Percentiles rank a stretch among this genome's conserved stretches.
These are phyloP conservation scores for Fusarium kyushuense DNA, from an alignment of 2,329 filamentous ascomycete species.

Conservation along the genomic window DNA sequence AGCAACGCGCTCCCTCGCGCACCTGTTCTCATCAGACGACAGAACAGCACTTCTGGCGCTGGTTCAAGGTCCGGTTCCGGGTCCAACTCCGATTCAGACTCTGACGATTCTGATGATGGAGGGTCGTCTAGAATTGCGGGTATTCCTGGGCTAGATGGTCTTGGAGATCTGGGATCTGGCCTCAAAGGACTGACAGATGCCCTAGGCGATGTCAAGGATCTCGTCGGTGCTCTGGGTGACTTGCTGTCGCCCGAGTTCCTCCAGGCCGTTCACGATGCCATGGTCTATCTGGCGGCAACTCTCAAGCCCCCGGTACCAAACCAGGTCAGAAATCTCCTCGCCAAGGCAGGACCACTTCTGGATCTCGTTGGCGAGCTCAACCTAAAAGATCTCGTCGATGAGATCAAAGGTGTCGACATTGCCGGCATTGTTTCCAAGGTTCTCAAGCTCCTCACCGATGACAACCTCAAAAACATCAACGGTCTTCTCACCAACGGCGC, in stretches of 20 bases:
- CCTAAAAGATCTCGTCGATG: slow-evolving; percentile 51
- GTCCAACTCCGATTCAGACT: slow-evolving; percentile 4
- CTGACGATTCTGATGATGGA: slow-evolving; percentile 9
- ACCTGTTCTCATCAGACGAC: slow-evolving; percentile 27
- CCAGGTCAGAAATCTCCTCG: slow-evolving; percentile 47
- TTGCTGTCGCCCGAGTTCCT: slow-evolving; percentile 56
- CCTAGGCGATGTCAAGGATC: slow-evolving; percentile 43
- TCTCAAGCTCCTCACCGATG: slow-evolving; percentile 49
- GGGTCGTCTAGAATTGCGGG: background rate
- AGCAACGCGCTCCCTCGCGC: slow-evolving; percentile 37
- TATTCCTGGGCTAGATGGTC: slow-evolving; percentile 38
- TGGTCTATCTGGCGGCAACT: slow-evolving; percentile 55
- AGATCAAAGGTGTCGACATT: slow-evolving; percentile 51
- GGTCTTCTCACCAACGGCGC: slow-evolving; percentile 54
- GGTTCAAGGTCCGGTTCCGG: slow-evolving; percentile 6
- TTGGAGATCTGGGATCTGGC: slow-evolving; percentile 27
- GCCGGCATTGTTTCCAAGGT: slow-evolving; percentile 48
- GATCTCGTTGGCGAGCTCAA: slow-evolving; percentile 50
- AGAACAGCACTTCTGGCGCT: slow-evolving; percentile 25
- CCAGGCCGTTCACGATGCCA: slow-evolving; percentile 55
- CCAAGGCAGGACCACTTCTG: slow-evolving; percentile 48
- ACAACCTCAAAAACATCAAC: slow-evolving; percentile 52
- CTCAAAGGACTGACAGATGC: slow-evolving; percentile 45
- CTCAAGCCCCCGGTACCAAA: slow-evolving; percentile 55
- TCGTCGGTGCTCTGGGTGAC: slow-evolving; percentile 47